phyloP scores from a whole-genome alignment of 2,329 filamentous ascomycete species.

The Neofusicoccum umdonicola region DNA sequence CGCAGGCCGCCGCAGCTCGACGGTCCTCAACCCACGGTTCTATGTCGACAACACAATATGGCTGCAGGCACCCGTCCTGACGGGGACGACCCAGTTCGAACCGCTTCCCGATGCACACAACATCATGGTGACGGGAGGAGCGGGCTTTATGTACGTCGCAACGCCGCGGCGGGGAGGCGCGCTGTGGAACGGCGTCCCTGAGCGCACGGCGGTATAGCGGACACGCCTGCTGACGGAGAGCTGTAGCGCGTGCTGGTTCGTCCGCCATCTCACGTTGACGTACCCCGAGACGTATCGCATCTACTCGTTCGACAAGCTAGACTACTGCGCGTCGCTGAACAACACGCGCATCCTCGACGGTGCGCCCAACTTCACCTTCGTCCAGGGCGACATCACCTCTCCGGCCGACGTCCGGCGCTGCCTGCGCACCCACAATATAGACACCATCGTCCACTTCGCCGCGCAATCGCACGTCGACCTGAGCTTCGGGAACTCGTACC shows the following conservation, averaged over 20 bases:
- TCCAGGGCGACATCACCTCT: conserved; percentile 75
- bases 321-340: conserved; percentile 78
- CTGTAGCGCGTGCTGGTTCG: conserved; percentile 74
- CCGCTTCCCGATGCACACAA: conserved; percentile 69
- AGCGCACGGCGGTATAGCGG: neutral
- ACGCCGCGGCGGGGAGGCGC: neutral
- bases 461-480: conserved; percentile 83
- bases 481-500: conserved; percentile 78
- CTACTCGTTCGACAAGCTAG: conserved; percentile 79
- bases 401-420: conserved; percentile 67
- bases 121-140: conserved; percentile 80
- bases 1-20: conserved; percentile 25
- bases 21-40: conserved; percentile 41
- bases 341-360: conserved; percentile 70
- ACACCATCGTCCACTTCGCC: conserved; percentile 80
- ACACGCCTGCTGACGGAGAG: conserved; percentile 20
- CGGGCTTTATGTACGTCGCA: conserved; percentile 73
- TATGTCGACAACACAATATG: conserved; percentile 62
- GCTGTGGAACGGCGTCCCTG: conserved; percentile 9
- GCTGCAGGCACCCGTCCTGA: conserved; percentile 69
- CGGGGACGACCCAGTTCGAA: conserved; percentile 67
- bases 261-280: conserved; percentile 71
- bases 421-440: conserved; percentile 68
- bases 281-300: conserved; percentile 75
- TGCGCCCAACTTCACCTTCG: conserved; percentile 72